A percentile compares a stretch with the other conserved stretches of the same genome.
These are phyloP conservation scores for Suillus bovinus DNA, from an alignment of 768 basidiomycete species.

Conservation along the genomic window DNA sequence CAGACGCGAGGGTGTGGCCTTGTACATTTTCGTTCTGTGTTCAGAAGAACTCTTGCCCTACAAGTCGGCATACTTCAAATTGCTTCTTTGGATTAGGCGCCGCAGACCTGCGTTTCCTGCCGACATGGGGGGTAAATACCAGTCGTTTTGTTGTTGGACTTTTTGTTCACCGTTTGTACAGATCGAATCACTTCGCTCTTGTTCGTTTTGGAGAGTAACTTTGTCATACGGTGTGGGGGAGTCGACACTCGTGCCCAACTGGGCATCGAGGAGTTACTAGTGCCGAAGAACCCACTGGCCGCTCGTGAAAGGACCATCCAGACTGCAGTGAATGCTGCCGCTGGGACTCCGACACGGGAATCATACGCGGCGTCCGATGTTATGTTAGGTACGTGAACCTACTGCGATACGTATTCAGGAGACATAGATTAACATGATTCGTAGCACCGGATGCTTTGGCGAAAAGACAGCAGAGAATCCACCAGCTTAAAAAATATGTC, in stretches of 20 bases:
- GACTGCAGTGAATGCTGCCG: constrained; percentile 12
- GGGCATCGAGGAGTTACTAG: constrained; percentile 35
- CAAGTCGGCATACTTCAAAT: constrained; percentile 51
- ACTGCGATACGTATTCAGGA: constrained; percentile 2
- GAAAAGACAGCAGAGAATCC: constrained; percentile 7
- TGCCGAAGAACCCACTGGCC: constrained; percentile 9
- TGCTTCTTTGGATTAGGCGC: constrained; percentile 43
- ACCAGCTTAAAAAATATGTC: background rate
- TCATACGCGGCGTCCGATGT: constrained; percentile 12
- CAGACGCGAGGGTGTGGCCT: constrained; percentile 38
- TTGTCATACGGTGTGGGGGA: constrained; percentile 28
- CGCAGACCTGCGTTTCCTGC: constrained; percentile 28
- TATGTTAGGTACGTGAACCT: constrained; percentile 39
- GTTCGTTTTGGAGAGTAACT: constrained; percentile 29
- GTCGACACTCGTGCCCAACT: constrained; percentile 34
- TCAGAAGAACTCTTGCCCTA: constrained; percentile 37
- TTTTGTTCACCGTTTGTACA: constrained; percentile 12
- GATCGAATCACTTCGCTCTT: constrained; percentile 35
- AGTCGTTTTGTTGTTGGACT: background rate
- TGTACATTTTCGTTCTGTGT: constrained; percentile 50
- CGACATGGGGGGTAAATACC: constrained; percentile 28
- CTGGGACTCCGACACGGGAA: constrained; percentile 11
- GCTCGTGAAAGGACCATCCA: background rate
- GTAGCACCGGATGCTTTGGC: constrained; percentile 41
- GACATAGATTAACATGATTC: constrained; percentile 8